Base-by-base conservation (phyloP, 2,329 filamentous ascomycete species). In the Fusarium heterosporum region DNA sequence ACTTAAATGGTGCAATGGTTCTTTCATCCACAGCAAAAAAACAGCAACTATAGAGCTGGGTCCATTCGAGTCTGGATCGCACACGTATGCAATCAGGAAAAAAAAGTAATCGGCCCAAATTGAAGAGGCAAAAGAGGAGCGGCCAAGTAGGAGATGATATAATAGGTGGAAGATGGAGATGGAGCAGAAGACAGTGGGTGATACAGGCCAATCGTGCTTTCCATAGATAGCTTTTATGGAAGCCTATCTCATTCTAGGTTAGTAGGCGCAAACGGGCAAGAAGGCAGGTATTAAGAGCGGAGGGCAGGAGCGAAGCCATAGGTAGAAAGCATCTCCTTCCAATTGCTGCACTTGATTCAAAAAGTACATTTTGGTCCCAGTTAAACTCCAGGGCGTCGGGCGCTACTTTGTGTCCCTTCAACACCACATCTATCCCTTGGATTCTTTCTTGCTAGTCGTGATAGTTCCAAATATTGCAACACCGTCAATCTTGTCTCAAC, bases 41-140 rank as follows among this genome's bases (percentile, higher is more conserved):
- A 56, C 22, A 22, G 22, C 4, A 22, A 22, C 22, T 69, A 60
- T 47, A 55, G 54, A 62, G 68, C 32, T 39, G 36, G 56, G 65
- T 54, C 59, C 46, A 64, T 61, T 48, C 29, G 46, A 58, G 65
- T 69, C 69, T 72, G 59, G 69, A 72, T 69, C 63, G 54, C 47
- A 67, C 63, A 66, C 51, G 60, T 42, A 62, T 63, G 52, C 57
- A 55, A 55, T 39, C 48, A 48, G 14, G 16, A 32, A 52, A 59
- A 60, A 61, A 51, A 16, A 45, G 46, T 46, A 36, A 62, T 52
- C 54, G 32, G 47, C 34, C 42, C 19, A 58, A 58, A 48, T 49
- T 34, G 54, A 40, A 61, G 52, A 56, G 36, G 43, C 46, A 54
- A 57, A 63, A 52, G 60, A 68, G 51, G 60, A 68, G 64, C 48